phyloP scores from a whole-genome alignment of 176 grass and related monocot genomes.

The Triticum aestivum region IWGSC_CS_RefSeq_v2.1 NC_057805.1:435773237-435773736 shows the following conservation, averaged over 20 bases:
- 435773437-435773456: not conserved
- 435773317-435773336: not conserved
- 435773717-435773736: not conserved
- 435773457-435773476: not conserved
- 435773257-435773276: not conserved
- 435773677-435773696: not conserved
- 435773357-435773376: not conserved
- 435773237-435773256: not conserved
- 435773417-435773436: not conserved
- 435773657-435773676: not conserved
- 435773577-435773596: constrained; percentile 8
- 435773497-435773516: not conserved
- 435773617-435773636: constrained; percentile 18
- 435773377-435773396: not conserved
- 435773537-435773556: not conserved
- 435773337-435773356: not conserved
- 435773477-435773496: not conserved
- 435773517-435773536: not conserved
- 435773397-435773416: not conserved
- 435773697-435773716: constrained; percentile 3
- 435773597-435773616: constrained; percentile 16
- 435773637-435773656: constrained; percentile 23
- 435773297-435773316: not conserved
- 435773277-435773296: not conserved
- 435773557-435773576: constrained; percentile 1